phyloP scores from a whole-genome alignment of 2,329 filamentous ascomycete genomes.

The Magnaporthiopsis poae region DNA sequence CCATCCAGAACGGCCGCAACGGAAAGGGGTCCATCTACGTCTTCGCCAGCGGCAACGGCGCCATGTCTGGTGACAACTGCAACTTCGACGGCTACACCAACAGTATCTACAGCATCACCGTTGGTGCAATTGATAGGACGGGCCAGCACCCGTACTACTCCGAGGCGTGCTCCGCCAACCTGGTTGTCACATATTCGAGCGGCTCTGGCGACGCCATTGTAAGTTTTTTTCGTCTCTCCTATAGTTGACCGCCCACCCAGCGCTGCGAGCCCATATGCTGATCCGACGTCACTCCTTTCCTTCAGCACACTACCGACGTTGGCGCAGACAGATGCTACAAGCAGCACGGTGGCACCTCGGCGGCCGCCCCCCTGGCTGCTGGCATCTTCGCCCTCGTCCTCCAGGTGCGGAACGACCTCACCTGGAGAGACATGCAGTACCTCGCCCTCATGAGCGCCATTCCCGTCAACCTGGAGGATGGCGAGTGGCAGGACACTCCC shows the following conservation, averaged over 20 bases:
- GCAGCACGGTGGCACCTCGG: slow-evolving; percentile 88
- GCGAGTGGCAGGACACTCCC: slow-evolving; percentile 71
- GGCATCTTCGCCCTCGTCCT: slow-evolving; percentile 86
- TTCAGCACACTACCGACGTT: slow-evolving; percentile 82
- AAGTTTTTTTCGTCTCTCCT: not conserved
- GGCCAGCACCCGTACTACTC: slow-evolving; percentile 92
- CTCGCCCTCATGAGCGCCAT: slow-evolving; percentile 76
- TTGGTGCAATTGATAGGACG: slow-evolving; percentile 80
- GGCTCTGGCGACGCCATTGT: slow-evolving; percentile 72
- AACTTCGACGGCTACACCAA: slow-evolving; percentile 99
- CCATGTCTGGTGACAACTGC: slow-evolving; percentile 80
- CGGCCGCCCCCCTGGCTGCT: slow-evolving; percentile 83
- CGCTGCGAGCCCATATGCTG: not conserved
- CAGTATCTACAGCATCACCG: slow-evolving; percentile 96
- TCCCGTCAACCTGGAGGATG: slow-evolving; percentile 60
- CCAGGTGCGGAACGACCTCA: slow-evolving; percentile 72
- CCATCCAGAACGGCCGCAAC: slow-evolving; percentile 73
- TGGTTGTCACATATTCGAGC: slow-evolving; percentile 94
- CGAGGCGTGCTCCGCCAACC: slow-evolving; percentile 86
- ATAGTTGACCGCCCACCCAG: not conserved
- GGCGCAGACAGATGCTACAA: slow-evolving; percentile 69
- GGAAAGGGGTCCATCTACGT: slow-evolving; percentile 88
- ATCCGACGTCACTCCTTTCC: not conserved
- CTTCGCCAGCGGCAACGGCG: slow-evolving; percentile 93
- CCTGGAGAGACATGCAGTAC: slow-evolving; percentile 92